Evolutionary conservation across 148 eudicot species (phyloP).

Genomic region (Amaranthus hypochondriacus): DNA sequence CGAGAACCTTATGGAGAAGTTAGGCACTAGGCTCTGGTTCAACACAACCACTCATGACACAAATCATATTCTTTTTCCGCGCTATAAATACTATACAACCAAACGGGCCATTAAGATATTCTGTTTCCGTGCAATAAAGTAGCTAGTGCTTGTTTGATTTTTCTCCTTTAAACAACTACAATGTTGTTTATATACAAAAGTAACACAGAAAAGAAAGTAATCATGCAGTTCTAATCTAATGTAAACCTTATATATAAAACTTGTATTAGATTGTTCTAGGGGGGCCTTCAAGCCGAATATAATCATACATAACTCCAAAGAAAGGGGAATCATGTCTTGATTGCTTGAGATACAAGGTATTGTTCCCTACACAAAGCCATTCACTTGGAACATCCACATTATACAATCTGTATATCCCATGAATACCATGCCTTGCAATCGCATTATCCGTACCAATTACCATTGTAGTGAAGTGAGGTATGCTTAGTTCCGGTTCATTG

Average conservation of each 20-base stretch:
- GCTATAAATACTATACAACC: too few relatives aligned
- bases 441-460: constrained; percentile 52
- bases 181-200: neutral
- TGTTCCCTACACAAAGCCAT: constrained; percentile 35
- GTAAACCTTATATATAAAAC: neutral
- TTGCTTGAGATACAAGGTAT: constrained; percentile 43
- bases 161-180: neutral
- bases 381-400: constrained; percentile 30
- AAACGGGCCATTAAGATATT: too few relatives aligned
- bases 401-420: constrained; percentile 44
- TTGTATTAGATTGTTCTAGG: constrained; percentile 13
- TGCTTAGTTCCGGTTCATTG: constrained; percentile 28
- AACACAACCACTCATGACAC: too few relatives aligned
- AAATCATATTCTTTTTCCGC: too few relatives aligned
- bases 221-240: neutral
- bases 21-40: too few relatives aligned
- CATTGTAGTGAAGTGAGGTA: constrained; percentile 37
- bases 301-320: constrained; percentile 52
- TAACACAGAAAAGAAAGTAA: neutral
- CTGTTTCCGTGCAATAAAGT: too few relatives aligned
- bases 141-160: neutral
- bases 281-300: constrained; percentile 58
- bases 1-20: too few relatives aligned
- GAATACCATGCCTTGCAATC: constrained; percentile 63
- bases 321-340: constrained; percentile 33